Evolutionary conservation across 805 yeast species (phyloP), one percentile per base, ranked within the genome.

Genomic region (Wickerhamomyces chaumierensis): DNA sequence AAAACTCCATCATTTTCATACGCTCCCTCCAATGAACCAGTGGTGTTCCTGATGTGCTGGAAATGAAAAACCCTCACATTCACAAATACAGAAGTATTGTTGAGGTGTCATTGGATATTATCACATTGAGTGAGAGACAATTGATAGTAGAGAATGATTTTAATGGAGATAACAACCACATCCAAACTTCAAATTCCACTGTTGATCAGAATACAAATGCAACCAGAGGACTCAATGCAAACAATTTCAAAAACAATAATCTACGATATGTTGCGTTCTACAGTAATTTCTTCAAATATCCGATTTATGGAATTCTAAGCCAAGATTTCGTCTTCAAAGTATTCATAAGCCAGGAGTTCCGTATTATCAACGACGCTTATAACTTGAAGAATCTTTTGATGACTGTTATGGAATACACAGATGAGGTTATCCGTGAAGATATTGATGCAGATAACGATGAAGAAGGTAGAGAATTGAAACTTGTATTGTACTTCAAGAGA

Each of bases 51-150:
- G 57, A 53, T 50, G 57, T 47, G 36, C 47, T 48, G 42, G 35
- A 39, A n/a, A 36, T 48, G 18, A 53, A 53, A 53, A 53, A 43
- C 44, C 57, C 55, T 49, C 57, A 48, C 39, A 44, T 41, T 20
- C 44, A 46, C 13, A 36, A 39, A 18, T 52, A 49, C 37, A 27
- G 31, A n/a, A 49, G 38, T 34, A 33, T 33, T 25, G 49, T 46
- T 45, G 57, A 53, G 57, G 57, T 53, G 37, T 50, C 57, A 49
- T 52, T 52, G 54, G 57, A 53, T 45, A 46, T 53, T 46, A 47
- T 52, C 33, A 43, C 47, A 36, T 42, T 53, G 57, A 43, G 57
- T 53, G 57, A 53, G 52, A 52, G 57, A 43, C 57, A 50, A 39
- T 42, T 49, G 38, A 40, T 49, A 39, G 38, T 39, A 18, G 50